phyloP scores from a whole-genome alignment of 106 monocot species.

The Dendrobium officinale region DNA sequence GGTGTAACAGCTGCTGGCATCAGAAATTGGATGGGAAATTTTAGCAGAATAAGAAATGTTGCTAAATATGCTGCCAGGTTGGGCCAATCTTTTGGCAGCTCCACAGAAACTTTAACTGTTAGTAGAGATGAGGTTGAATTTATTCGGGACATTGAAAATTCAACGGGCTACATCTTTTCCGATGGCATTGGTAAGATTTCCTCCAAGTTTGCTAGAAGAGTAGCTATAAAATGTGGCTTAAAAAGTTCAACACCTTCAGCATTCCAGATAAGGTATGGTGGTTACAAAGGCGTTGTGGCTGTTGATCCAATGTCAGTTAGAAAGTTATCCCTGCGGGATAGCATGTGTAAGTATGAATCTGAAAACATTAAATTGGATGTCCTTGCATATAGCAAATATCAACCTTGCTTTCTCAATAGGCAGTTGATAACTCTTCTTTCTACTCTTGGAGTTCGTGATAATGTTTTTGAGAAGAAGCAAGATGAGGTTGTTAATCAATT shows the following conservation, averaged over 20 bases:
- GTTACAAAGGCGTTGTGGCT: conserved; percentile 92
- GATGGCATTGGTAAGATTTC: conserved; percentile 97
- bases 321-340: conserved; percentile 70
- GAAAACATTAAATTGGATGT: conserved; percentile 67
- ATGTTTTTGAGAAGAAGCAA: conserved; percentile 65
- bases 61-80: conserved; percentile 90
- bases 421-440: conserved; percentile 90
- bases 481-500: conserved; percentile 41
- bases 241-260: conserved; percentile 61
- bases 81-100: conserved; percentile 84
- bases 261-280: conserved; percentile 84
- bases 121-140: conserved; percentile 32
- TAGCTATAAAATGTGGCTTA: conserved; percentile 56
- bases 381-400: conserved; percentile 72
- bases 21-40: conserved; percentile 78
- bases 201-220: conserved; percentile 55
- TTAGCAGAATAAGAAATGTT: conserved; percentile 72
- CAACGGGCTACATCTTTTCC: conserved; percentile 48
- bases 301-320: conserved; percentile 47
- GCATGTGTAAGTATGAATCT: conserved; percentile 90
- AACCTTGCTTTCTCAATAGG: conserved; percentile 79
- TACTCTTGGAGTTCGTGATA: conserved; percentile 65
- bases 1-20: conserved; percentile 45
- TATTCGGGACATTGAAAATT: conserved; percentile 59
- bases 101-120: conserved; percentile 73